These are phyloP conservation scores for Aspergillus avenaceus DNA, from an alignment of 495 filamentous ascomycete species.

Conservation along the genomic window DNA sequence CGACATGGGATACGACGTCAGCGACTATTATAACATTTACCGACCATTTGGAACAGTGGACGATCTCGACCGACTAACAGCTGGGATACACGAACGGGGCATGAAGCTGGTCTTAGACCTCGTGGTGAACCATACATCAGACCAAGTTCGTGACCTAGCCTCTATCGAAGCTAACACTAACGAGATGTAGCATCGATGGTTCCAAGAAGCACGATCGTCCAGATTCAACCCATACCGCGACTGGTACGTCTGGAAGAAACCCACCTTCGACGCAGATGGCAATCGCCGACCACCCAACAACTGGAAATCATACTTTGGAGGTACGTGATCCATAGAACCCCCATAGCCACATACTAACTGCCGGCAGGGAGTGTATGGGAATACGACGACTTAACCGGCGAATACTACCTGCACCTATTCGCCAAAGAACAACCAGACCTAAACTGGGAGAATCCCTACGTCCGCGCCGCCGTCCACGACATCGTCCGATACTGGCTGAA, in stretches of 20 bases:
- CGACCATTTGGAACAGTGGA: slow-evolving; percentile 47
- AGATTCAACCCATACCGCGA: slow-evolving; percentile 52
- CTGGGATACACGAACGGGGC: slow-evolving; percentile 37
- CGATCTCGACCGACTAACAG: slow-evolving; percentile 53
- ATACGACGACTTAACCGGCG: slow-evolving; percentile 53
- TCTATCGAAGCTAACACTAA: slow-evolving; percentile 31
- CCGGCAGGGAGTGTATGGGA: slow-evolving; percentile 46
- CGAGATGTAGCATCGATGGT: slow-evolving; percentile 63
- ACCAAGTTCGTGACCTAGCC: slow-evolving; percentile 38
- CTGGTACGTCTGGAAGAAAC: slow-evolving; percentile 62
- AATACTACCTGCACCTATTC: slow-evolving; percentile 66
- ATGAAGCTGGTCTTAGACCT: slow-evolving; percentile 60
- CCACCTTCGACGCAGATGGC: slow-evolving; percentile 40
- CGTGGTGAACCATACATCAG: slow-evolving; percentile 52
- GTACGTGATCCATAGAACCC: slow-evolving; percentile 4
- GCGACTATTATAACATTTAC: slow-evolving; percentile 54
- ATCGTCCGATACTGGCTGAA: slow-evolving; percentile 65
- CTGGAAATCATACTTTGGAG: slow-evolving; percentile 47
- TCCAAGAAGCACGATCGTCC: slow-evolving; percentile 51
- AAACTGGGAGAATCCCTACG: slow-evolving; percentile 62
- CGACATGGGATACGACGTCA: slow-evolving; percentile 50
- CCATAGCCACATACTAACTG: neutral
- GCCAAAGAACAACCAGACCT: slow-evolving; percentile 60
- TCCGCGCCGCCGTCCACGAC: slow-evolving; percentile 55
- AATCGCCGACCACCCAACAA: slow-evolving; percentile 57